Evolutionary conservation across 257 asterid genomes (phyloP).

Genomic region (Solanum tarijense): DNA sequence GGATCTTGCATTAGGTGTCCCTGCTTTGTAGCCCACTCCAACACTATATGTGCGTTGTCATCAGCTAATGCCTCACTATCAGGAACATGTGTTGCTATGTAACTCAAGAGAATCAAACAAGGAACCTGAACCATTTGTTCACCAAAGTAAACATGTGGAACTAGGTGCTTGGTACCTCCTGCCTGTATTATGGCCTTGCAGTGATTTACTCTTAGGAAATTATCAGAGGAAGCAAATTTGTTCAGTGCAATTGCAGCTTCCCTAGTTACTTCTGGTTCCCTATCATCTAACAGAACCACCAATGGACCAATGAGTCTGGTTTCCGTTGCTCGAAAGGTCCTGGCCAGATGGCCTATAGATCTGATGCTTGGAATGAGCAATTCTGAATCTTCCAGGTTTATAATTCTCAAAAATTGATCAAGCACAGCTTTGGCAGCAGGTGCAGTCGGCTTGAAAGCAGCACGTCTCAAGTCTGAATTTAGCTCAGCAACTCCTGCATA

Average conservation of each 20-base stretch:
- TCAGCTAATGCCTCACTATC: conserved; percentile 6
- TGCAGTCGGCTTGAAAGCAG: conserved; percentile 10
- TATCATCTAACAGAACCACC: conserved; percentile 1
- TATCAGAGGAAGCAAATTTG: conserved; percentile 1
- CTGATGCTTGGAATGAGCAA: conserved; percentile 2
- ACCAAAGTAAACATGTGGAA: conserved; percentile 2
- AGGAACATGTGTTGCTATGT: conserved; percentile 3
- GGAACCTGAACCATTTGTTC: conserved; percentile 9
- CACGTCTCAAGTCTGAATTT: conserved; percentile 9
- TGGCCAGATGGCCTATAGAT: conserved; percentile 7
- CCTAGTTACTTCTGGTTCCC: conserved; percentile 6
- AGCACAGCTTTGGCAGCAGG: conserved; percentile 16
- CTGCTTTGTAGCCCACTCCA: conserved; percentile 9
- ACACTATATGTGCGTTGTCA: neutral
- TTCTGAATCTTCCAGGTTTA: conserved; percentile 3
- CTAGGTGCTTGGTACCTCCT: conserved; percentile 4
- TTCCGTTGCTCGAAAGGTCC: conserved; percentile 18
- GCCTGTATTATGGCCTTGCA: conserved; percentile 9
- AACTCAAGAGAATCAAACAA: conserved; percentile 1
- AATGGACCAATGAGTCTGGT: conserved; percentile 5
- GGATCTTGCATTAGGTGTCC: conserved; percentile 8
- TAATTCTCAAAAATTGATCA: conserved; percentile 11
- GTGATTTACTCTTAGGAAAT: conserved; percentile 1
- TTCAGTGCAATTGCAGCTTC: conserved; percentile 5
- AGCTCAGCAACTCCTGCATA: conserved; percentile 8